Evolutionary conservation across 495 filamentous ascomycete genomes (phyloP).

Genomic region (Cercophora sp.): DNA sequence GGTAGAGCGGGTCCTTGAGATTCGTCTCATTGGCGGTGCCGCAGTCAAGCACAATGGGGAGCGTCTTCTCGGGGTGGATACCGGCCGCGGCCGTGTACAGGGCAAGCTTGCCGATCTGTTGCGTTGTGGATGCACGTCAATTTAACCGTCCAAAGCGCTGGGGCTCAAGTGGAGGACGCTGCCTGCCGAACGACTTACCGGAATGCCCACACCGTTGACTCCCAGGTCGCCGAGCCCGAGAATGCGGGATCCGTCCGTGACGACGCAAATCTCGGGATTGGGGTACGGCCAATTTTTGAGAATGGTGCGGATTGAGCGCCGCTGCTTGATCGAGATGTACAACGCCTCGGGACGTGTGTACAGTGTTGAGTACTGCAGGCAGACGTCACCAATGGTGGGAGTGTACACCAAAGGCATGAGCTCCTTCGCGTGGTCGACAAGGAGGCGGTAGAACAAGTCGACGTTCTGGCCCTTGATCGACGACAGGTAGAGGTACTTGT

Average conservation of each 20-base stretch:
- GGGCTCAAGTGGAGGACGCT: constrained; percentile 6
- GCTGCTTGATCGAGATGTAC: constrained; percentile 89
- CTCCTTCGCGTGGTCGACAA: constrained; percentile 86
- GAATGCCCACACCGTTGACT: constrained; percentile 97
- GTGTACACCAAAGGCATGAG: constrained; percentile 96
- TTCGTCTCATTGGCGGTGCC: constrained; percentile 88
- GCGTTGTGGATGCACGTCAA: constrained; percentile 23
- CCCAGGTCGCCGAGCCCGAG: constrained; percentile 93
- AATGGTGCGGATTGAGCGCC: constrained; percentile 75
- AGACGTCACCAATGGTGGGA: constrained; percentile 94
- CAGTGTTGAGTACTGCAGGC: constrained; percentile 89
- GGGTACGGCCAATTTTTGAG: constrained; percentile 85
- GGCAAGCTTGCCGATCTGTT: constrained; percentile 75
- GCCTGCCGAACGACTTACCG: constrained; percentile 55
- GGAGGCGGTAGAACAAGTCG: constrained; percentile 90
- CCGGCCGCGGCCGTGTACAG: constrained; percentile 95
- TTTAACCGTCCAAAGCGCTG: constrained; percentile 12
- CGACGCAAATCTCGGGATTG: constrained; percentile 90
- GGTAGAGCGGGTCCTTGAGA: constrained; percentile 88
- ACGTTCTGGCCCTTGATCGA: constrained; percentile 82
- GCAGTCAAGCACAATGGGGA: constrained; percentile 87
- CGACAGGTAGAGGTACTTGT: constrained; percentile 93
- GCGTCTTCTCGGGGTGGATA: constrained; percentile 86
- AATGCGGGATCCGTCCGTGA: constrained; percentile 96
- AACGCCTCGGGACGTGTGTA: constrained; percentile 93